phyloP scores from a whole-genome alignment of 306 rosid species.

The Bauhinia variegata region DNA sequence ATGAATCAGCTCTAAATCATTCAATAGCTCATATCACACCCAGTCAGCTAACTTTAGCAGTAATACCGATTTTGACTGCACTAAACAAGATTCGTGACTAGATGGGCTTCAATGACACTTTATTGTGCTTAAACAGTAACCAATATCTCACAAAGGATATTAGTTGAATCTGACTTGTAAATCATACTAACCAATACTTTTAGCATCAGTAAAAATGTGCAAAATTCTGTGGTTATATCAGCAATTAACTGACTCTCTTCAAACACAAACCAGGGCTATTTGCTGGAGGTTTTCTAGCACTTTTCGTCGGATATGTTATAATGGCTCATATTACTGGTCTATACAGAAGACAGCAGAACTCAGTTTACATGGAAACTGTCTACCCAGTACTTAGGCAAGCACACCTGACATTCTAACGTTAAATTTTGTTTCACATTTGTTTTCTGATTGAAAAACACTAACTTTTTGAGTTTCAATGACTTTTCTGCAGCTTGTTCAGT shows the following conservation, averaged over 20 bases:
- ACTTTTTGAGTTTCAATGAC: slow-evolving; percentile 15
- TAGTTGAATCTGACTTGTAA: not conserved
- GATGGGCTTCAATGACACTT: too few relatives aligned
- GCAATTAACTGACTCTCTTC: slow-evolving; percentile 19
- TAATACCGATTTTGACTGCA: too few relatives aligned
- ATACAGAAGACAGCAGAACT: slow-evolving; percentile 56
- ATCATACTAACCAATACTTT: not conserved
- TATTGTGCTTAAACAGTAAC: not conserved
- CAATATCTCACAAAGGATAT: not conserved
- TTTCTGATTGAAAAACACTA: slow-evolving; percentile 12
- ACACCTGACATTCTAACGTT: not conserved
- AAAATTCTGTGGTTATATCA: not conserved
- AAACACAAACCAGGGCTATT: slow-evolving; percentile 66
- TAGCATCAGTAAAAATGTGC: too few relatives aligned
- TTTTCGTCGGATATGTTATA: slow-evolving; percentile 77
- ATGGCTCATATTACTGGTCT: slow-evolving; percentile 88
- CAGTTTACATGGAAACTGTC: slow-evolving; percentile 91
- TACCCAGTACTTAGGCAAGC: slow-evolving; percentile 91
- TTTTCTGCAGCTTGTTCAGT: slow-evolving; percentile 87
- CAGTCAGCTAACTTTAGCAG: too few relatives aligned
- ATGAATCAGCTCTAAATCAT: too few relatives aligned
- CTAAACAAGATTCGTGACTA: too few relatives aligned
- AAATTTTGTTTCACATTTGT: slow-evolving; percentile 8
- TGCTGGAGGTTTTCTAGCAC: slow-evolving; percentile 78
- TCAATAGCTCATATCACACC: too few relatives aligned